Base-by-base conservation (phyloP, 106 monocot species). In the Dendrobium nobile region DNA sequence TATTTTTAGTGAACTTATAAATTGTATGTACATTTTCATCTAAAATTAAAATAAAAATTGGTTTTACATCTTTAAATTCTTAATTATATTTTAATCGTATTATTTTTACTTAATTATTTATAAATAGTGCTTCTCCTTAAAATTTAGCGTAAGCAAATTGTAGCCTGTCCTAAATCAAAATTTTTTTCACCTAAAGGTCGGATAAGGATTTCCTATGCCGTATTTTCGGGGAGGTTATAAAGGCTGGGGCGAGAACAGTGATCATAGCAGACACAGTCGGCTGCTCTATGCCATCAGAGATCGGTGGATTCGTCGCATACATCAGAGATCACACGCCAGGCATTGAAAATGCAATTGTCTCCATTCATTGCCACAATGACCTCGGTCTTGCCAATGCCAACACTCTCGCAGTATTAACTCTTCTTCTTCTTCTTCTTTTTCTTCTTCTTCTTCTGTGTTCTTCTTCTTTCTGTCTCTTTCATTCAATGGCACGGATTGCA, bases 351-450 rank as follows among this genome's bases (percentile, higher is more conserved):
- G 54, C 54, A 11, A 54, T 78, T 40, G 9, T 78, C 55, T 78
- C 78, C 78, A 0, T 78, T 31, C 78, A 78, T 41, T 55, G 56
- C 78, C 78, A 78, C 78, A 59, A 78, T 78, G 78, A 78, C 19
- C 58, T 78, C 19, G 78, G 78, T 9, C 78, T 78, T 18, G 78
- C 78, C 78, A 41, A 28, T 28, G 78, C 56, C 78, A 78, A 78
- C 19, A 59, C 78, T 24, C 51, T 78, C 10, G 78, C 78, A 19
- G 78, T 75, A 75, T 44, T 31, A 73, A 45, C 24, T 58, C 58
- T n/a, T 58, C 18, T 7, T 58, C 58, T 20, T 20, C n/a, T 7
- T 58, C 58, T n/a, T 19, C 16, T 17, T n/a, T n/a, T 58, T 19
- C 3, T 17, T 58, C 58, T 58, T 2, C 17, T 16, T 56, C 56